phyloP scores from a whole-genome alignment of 2,329 filamentous ascomycete species.

The Metarhizium brunneum region DNA sequence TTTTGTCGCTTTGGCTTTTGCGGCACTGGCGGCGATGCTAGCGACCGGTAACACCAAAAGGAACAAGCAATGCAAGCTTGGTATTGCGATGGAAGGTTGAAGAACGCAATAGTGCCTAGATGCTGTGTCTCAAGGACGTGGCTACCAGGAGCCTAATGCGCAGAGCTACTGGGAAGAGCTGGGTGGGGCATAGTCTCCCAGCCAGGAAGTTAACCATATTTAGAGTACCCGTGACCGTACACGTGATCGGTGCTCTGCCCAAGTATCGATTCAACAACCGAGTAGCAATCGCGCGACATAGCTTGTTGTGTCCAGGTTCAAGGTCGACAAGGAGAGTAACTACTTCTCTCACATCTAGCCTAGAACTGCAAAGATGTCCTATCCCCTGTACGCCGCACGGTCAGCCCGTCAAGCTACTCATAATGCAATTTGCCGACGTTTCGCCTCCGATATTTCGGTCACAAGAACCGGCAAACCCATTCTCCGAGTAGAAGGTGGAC shows the following conservation, averaged over 20 bases:
- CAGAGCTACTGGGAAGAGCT: background rate
- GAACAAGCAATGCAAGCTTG: background rate
- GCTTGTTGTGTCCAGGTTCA: background rate
- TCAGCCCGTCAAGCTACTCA: constrained; percentile 37
- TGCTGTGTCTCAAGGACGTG: too few species aligned
- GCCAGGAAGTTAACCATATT: background rate
- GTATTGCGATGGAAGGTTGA: background rate
- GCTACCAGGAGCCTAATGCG: too few species aligned
- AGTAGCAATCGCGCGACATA: background rate
- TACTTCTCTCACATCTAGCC: background rate
- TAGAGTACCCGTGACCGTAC: background rate
- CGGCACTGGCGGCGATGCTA: background rate
- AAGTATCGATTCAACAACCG: background rate
- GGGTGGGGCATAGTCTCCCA: background rate
- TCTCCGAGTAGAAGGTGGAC: constrained; percentile 77
- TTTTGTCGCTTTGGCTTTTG: background rate
- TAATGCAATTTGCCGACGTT: constrained; percentile 40
- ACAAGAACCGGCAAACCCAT: constrained; percentile 95
- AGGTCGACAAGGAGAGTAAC: background rate
- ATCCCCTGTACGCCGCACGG: constrained; percentile 47
- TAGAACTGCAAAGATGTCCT: constrained; percentile 38
- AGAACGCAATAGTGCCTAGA: background rate
- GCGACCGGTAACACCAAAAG: background rate
- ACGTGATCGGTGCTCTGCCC: background rate
- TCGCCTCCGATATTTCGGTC: constrained; percentile 76